These are phyloP conservation scores for Solanum pennellii DNA, from an alignment of 257 asterid species.

Conservation along the genomic window DNA sequence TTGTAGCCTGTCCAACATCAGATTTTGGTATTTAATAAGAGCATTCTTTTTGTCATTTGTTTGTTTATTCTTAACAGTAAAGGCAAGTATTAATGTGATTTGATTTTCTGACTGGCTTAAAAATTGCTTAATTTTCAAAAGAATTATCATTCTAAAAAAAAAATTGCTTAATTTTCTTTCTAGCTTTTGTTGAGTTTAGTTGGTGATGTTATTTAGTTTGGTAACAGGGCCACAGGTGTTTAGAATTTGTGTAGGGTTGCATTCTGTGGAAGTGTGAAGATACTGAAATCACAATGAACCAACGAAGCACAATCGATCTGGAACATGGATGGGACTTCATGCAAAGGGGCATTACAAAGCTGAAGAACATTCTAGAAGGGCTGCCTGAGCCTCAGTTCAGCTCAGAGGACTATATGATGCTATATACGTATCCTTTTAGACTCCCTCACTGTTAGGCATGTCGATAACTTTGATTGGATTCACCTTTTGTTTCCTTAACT, in stretches of 20 bases:
- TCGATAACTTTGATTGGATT: background rate
- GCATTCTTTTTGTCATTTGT: background rate
- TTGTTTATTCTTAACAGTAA: background rate
- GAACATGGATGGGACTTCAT: constrained; percentile 94
- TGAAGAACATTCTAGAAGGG: constrained; percentile 83
- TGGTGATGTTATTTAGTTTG: background rate
- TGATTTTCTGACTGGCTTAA: background rate
- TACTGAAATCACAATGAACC: constrained; percentile 54
- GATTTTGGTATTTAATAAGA: background rate
- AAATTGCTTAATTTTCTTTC: background rate
- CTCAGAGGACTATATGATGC: constrained; percentile 89
- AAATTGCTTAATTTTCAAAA: background rate
- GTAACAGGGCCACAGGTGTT: constrained; percentile 8
- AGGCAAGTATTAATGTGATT: background rate
- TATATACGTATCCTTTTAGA: constrained; percentile 63
- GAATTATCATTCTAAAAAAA: no score
- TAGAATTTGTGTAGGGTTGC: constrained; percentile 7
- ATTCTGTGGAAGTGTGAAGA: constrained; percentile 8
- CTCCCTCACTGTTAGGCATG: background rate
- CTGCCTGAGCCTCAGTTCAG: constrained; percentile 81
- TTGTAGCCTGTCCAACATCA: background rate
- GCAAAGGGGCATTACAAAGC: constrained; percentile 83
- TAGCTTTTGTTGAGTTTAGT: background rate
- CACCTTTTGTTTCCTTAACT: constrained; percentile 13
- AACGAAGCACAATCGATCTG: constrained; percentile 58